Evolutionary conservation across 1,139 yeast species (phyloP).

Genomic region (Pichia cactophila): DNA sequence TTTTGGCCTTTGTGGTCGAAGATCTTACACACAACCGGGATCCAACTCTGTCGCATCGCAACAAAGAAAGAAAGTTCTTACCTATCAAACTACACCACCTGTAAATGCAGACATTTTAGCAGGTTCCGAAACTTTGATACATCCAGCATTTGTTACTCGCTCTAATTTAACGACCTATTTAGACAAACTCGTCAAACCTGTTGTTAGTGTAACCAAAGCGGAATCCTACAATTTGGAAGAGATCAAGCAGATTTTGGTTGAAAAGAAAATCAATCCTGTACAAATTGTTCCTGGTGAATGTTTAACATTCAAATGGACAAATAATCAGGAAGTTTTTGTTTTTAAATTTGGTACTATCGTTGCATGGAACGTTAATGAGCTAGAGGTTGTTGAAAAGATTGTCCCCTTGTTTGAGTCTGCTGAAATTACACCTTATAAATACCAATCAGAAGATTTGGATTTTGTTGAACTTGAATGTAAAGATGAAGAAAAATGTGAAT

Average conservation of each 20-base stretch:
- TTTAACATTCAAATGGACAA: constrained; percentile 33
- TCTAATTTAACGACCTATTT: constrained; percentile 12
- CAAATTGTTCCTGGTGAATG: constrained; percentile 63
- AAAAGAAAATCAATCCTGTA: constrained; percentile 32
- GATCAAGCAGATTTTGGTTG: constrained; percentile 31
- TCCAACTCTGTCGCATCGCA: constrained; percentile 7
- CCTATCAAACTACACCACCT: constrained; percentile 2
- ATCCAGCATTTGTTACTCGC: constrained; percentile 15
- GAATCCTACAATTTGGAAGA: constrained; percentile 54
- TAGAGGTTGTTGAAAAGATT: constrained; percentile 33
- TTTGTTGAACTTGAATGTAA: constrained; percentile 46
- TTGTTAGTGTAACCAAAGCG: constrained; percentile 64
- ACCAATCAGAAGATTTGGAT: constrained; percentile 85
- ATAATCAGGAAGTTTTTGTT: constrained; percentile 38
- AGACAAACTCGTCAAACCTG: constrained; percentile 31
- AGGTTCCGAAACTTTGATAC: constrained; percentile 10
- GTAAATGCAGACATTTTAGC: neutral
- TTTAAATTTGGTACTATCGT: constrained; percentile 69
- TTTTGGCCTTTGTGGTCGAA: neutral
- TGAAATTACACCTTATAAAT: constrained; percentile 43
- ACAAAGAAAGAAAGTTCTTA: constrained; percentile 11
- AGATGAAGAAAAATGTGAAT: constrained; percentile 18
- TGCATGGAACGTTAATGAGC: constrained; percentile 72
- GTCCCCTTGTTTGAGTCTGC: constrained; percentile 41
- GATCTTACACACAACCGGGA: constrained; percentile 1